Conservation (phyloP, 1,139 yeast genomes). For the Blastobotrys petasosporus region DNA sequence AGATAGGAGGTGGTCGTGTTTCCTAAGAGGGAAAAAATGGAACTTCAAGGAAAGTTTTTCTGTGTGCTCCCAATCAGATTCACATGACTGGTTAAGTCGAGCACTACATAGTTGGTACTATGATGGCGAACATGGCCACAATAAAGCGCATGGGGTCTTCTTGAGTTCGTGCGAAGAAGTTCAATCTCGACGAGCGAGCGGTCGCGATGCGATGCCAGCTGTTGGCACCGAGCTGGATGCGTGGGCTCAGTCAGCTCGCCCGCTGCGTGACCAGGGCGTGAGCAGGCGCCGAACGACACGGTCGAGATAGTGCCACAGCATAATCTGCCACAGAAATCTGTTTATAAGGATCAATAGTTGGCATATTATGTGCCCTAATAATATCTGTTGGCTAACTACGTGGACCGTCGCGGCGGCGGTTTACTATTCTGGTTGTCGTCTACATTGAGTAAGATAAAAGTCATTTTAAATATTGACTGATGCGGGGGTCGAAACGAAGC, state of each 20-base stretch:
- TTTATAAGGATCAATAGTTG: too few species aligned
- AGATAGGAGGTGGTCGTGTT: not conserved
- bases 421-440: too few species aligned
- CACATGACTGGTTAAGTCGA: not conserved
- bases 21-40: not conserved
- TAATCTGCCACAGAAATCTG: too few species aligned
- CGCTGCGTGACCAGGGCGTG: slow-evolving; percentile 4
- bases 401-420: too few species aligned
- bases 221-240: not conserved
- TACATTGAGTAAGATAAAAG: too few species aligned
- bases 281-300: not conserved
- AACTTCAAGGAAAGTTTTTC: not conserved
- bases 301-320: too few species aligned
- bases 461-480: too few species aligned
- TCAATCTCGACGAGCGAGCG: not conserved
- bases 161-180: not conserved
- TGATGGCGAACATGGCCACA: not conserved
- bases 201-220: not conserved
- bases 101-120: not conserved
- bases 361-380: too few species aligned
- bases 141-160: not conserved
- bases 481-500: too few species aligned
- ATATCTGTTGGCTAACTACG: too few species aligned
- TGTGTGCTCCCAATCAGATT: not conserved
- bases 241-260: not conserved